Percentiles rank a stretch among this genome's conserved stretches.
phyloP scores from a whole-genome alignment of 495 filamentous ascomycete genomes.

The Choiromyces venosus region DNA sequence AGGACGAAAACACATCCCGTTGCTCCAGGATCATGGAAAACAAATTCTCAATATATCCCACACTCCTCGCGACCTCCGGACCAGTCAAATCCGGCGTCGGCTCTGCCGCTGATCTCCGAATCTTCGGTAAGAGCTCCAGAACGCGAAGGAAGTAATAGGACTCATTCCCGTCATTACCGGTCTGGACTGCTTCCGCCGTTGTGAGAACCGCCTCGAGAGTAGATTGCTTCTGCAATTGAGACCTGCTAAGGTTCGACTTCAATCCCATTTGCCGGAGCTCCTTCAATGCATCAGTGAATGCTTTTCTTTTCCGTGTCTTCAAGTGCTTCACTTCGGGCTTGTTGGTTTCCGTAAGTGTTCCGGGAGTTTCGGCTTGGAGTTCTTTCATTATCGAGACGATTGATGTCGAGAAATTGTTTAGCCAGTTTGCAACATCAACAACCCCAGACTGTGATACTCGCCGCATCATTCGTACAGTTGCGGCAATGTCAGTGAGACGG shows the following conservation, averaged over 20 bases:
- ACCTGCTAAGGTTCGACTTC: slow-evolving; percentile 65
- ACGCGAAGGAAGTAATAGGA: slow-evolving; percentile 73
- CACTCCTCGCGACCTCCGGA: slow-evolving; percentile 68
- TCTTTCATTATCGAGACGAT: slow-evolving; percentile 62
- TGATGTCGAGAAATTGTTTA: slow-evolving; percentile 62
- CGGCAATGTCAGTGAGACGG: slow-evolving; percentile 62
- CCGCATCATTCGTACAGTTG: slow-evolving; percentile 60
- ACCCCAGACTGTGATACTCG: slow-evolving; percentile 50
- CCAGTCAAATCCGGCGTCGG: slow-evolving; percentile 79
- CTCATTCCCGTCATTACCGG: slow-evolving; percentile 9
- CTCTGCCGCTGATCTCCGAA: slow-evolving; percentile 58
- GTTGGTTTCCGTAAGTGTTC: slow-evolving; percentile 71
- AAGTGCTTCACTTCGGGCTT: slow-evolving; percentile 75
- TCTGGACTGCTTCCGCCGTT: slow-evolving; percentile 19
- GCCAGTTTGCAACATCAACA: slow-evolving; percentile 54
- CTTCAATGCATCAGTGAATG: slow-evolving; percentile 81
- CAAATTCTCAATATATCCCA: slow-evolving; percentile 76
- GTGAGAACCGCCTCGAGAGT: slow-evolving; percentile 64
- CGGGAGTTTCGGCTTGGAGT: slow-evolving; percentile 74
- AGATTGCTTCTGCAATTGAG: slow-evolving; percentile 63
- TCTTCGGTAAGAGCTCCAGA: slow-evolving; percentile 62
- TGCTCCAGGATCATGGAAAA: slow-evolving; percentile 64
- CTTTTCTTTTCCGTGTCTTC: slow-evolving; percentile 81
- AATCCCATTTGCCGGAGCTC: slow-evolving; percentile 81
- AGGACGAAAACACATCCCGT: slow-evolving; percentile 51